Evolutionary conservation across 768 basidiomycete species (phyloP).

Genomic region (Roridomyces roridus): DNA sequence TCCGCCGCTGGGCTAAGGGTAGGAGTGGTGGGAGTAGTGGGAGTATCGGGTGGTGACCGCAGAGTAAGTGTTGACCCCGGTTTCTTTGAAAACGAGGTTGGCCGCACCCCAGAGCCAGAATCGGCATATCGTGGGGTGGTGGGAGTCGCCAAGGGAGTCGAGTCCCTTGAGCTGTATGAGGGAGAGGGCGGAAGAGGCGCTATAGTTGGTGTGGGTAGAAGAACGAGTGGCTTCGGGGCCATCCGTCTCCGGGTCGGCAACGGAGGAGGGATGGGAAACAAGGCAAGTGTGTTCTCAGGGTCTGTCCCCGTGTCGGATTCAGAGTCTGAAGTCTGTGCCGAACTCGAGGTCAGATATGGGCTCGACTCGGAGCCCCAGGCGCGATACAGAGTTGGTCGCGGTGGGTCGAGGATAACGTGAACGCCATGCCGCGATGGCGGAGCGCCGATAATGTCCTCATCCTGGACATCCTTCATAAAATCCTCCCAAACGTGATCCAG

Average conservation of each 20-base stretch:
- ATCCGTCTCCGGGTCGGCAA: slow-evolving; percentile 40
- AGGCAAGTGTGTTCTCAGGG: slow-evolving; percentile 27
- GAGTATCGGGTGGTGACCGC: slow-evolving; percentile 38
- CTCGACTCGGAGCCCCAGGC: slow-evolving; percentile 10
- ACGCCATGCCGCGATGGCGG: background rate
- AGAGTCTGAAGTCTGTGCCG: slow-evolving; percentile 16
- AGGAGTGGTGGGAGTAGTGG: slow-evolving; percentile 42
- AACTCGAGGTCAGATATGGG: slow-evolving; percentile 4
- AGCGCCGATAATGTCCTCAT: background rate
- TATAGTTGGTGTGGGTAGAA: slow-evolving; percentile 36
- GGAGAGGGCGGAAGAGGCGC: slow-evolving; percentile 41
- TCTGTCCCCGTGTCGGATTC: slow-evolving; percentile 24
- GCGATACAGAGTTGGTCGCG: slow-evolving; percentile 4
- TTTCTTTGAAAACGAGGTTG: slow-evolving; percentile 30
- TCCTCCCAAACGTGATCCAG: slow-evolving; percentile 37
- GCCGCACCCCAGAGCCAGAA: slow-evolving; percentile 11
- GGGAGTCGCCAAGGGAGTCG: slow-evolving; percentile 51
- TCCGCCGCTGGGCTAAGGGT: too few species aligned
- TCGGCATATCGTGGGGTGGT: slow-evolving; percentile 37
- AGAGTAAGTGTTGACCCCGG: slow-evolving; percentile 34
- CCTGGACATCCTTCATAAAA: slow-evolving; percentile 33
- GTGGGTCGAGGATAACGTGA: background rate
- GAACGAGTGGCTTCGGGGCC: slow-evolving; percentile 45
- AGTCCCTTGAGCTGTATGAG: slow-evolving; percentile 40
- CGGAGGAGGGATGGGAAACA: slow-evolving; percentile 48